Evolutionary conservation across 2,329 filamentous ascomycete species (phyloP).

Genomic region (Trichophyton benhamiae): DNA sequence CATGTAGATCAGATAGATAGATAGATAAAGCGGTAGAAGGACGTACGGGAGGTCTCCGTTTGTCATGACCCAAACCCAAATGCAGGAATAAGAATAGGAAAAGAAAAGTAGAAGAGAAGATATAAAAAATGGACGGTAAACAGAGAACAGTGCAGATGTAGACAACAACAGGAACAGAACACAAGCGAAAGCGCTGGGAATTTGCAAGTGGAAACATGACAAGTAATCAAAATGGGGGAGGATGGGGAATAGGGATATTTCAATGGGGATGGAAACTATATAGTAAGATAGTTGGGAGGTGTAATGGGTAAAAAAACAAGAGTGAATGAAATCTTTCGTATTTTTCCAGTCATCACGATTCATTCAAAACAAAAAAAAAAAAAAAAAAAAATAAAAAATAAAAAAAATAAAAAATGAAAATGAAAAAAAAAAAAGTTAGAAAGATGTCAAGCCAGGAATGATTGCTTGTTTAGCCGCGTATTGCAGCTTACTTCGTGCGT

Average conservation of each 20-base stretch:
- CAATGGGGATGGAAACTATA: background rate
- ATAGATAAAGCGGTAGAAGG: background rate
- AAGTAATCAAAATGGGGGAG: background rate
- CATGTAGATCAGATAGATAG: background rate
- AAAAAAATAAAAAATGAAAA: background rate
- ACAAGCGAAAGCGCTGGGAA: background rate
- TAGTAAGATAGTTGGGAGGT: background rate
- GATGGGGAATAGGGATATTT: background rate
- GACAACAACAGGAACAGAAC: background rate
- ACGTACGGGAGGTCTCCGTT: background rate
- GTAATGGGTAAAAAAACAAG: background rate
- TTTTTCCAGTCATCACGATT: background rate
- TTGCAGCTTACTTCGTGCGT: background rate
- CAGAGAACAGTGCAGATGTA: background rate
- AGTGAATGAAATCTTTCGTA: background rate
- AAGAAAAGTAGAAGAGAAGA: background rate
- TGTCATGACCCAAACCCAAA: slow-evolving; percentile 3
- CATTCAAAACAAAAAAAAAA: background rate
- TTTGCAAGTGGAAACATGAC: background rate
- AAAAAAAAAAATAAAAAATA: too few species aligned
- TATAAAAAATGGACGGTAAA: background rate
- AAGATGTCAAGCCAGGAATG: background rate
- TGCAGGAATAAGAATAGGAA: background rate
- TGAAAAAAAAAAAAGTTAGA: background rate
- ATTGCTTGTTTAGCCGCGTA: background rate